Base-by-base conservation (phyloP, 2,329 filamentous ascomycete genomes). In the Ilyonectria destructans region DNA sequence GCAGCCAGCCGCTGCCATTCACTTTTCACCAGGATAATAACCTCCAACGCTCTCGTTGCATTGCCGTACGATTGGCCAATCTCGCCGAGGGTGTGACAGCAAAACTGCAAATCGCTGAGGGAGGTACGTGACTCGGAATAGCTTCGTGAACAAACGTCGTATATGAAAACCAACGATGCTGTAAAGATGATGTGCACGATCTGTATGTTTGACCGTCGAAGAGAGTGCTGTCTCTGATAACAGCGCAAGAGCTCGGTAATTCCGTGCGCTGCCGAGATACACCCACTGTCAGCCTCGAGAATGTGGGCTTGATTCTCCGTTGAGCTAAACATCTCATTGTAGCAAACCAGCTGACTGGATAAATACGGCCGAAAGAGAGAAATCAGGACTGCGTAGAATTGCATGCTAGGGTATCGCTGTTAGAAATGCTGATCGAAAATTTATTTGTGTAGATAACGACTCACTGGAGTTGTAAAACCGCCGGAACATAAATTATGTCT, bases 131-230 rank as follows among this genome's bases (percentile, higher is more conserved):
- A 33, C 23, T 71, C 59, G 5, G 33, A 19, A 26, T 68, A 65
- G 17, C 33, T 19, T 9, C 60, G 40, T 15, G 70, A 58, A 48
- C 71, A 55, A 29, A 73, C 49, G 46, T 71, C 70, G 60, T 73
- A 58, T n/a, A 75, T 69, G 40, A 74, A 67, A 2, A 69, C 60
- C 2, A 71, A 56, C 10, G 62, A 68, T 1, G 74, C 71, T 3
- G 72, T 74, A 54, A 75, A 69, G 12, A 74, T 67, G 13, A 75
- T 68, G 63, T 73, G 69, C 1, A 75, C 72, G 19, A 73, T 68
- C 43, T 74, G 71, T n/a, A 70, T 65, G 23, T 71, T 72, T 26
- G 66, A 48, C 2, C 63, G 58, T 7, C 65, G 67, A 13, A 74
- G 67, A 0, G 73, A 70, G 55, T 74, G 67, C 7, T 68, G 71